Conservation (phyloP, 192 early-diverging fungal genomes). For the Podila minutissima region DNA sequence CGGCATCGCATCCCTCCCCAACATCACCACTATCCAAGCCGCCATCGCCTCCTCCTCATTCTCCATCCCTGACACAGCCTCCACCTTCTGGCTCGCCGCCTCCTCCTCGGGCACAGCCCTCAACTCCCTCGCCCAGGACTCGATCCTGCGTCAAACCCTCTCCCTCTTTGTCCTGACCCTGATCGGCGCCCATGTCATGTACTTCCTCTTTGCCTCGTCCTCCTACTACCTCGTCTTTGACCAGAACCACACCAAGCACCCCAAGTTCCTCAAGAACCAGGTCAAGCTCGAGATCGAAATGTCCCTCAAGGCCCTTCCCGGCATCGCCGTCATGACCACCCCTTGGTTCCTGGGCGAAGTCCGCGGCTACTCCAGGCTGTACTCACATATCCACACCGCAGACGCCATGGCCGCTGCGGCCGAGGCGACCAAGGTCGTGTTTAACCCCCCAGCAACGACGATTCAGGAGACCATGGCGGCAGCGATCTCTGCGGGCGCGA, state of each 20-base stretch:
- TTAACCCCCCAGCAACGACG: conserved; percentile 24
- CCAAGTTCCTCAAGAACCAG: conserved; percentile 93
- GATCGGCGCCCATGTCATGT: conserved; percentile 81
- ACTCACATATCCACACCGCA: conserved; percentile 60
- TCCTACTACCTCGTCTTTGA: conserved; percentile 93
- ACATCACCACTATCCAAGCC: conserved; percentile 5
- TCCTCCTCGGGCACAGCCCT: conserved; percentile 42
- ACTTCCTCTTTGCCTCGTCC: conserved; percentile 78
- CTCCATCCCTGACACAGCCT: conserved; percentile 28
- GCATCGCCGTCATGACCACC: conserved; percentile 83
- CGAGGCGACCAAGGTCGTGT: conserved; percentile 6
- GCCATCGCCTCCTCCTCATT: conserved; percentile 46
- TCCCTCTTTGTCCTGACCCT: conserved; percentile 79
- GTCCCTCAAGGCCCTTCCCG: conserved; percentile 81
- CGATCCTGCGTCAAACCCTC: conserved; percentile 75
- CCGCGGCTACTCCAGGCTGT: conserved; percentile 86
- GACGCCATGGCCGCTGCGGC: conserved; percentile 52
- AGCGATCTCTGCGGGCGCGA: conserved; percentile 11
- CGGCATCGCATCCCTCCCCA: conserved; percentile 45
- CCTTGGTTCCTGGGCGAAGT: conserved; percentile 95
- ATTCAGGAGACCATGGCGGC: conserved; percentile 44
- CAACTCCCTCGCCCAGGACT: conserved; percentile 60
- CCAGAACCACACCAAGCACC: conserved; percentile 89
- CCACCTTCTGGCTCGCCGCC: conserved; percentile 44
- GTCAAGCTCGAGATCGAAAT: conserved; percentile 86